A percentile compares a stretch with the other conserved stretches of the same genome.
Conservation (phyloP, 345 rosid species). For the Salix exigua region DNA sequence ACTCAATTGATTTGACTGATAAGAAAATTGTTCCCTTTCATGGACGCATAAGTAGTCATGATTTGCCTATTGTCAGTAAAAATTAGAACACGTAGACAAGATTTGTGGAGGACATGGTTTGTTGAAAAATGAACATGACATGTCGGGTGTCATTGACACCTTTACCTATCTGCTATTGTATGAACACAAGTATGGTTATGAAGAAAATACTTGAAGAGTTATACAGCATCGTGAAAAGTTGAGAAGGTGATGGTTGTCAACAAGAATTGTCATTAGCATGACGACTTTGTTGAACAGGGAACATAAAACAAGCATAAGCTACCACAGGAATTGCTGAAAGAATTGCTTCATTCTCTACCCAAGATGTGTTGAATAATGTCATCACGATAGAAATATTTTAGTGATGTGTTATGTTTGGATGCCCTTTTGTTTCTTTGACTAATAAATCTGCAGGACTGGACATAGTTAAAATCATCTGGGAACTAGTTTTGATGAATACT, state of each 20-base stretch:
- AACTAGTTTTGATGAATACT: neutral
- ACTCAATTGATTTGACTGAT: neutral
- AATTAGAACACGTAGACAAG: constrained; percentile 11
- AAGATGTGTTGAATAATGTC: neutral
- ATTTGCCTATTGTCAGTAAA: neutral
- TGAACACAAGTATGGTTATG: neutral
- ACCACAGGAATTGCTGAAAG: neutral
- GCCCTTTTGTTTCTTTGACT: neutral
- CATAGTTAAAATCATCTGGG: neutral
- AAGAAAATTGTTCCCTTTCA: neutral
- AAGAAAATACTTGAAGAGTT: neutral
- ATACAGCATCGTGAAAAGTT: neutral
- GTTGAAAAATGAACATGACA: neutral
- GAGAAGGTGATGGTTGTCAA: neutral
- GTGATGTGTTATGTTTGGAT: neutral
- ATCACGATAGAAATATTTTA: neutral
- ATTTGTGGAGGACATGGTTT: neutral
- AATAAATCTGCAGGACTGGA: neutral
- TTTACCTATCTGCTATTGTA: neutral
- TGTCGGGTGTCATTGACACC: neutral
- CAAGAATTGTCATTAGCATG: neutral
- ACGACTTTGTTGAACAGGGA: neutral
- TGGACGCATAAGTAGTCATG: neutral
- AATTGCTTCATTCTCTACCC: neutral
- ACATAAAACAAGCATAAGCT: neutral